These are phyloP conservation scores for Candida albicans DNA, from an alignment of 1,139 yeast species.

Conservation along the genomic window DNA sequence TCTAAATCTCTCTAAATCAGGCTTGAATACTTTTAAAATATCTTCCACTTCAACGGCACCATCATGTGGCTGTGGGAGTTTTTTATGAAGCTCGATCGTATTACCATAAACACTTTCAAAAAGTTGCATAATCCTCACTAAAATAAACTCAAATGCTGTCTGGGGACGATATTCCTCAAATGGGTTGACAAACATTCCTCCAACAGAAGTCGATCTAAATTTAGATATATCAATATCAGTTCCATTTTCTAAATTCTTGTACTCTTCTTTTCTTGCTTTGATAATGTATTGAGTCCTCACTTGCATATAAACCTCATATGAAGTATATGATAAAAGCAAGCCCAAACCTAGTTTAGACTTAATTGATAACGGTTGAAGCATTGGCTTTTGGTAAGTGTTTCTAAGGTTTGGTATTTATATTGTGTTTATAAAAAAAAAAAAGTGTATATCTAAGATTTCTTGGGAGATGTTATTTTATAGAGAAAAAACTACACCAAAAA, in stretches of 20 bases:
- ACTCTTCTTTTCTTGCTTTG: conserved; percentile 47
- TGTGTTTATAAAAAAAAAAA: no score
- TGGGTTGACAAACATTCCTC: conserved; percentile 87
- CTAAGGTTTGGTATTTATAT: conserved; percentile 3
- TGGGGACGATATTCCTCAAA: conserved; percentile 90
- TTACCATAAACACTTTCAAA: conserved; percentile 69
- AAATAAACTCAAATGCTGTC: conserved; percentile 80
- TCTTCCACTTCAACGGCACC: conserved; percentile 48
- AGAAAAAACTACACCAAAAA: neutral
- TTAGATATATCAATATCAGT: conserved; percentile 25
- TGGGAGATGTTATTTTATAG: no score
- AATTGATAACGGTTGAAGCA: conserved; percentile 17
- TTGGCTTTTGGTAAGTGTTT: neutral
- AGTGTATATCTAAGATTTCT: no score
- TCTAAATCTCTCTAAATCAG: conserved; percentile 51
- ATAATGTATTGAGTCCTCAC: conserved; percentile 57
- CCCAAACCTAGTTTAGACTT: conserved; percentile 51
- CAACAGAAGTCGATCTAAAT: conserved; percentile 55
- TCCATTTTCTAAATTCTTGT: conserved; percentile 14
- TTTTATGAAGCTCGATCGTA: conserved; percentile 44
- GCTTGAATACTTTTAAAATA: conserved; percentile 57
- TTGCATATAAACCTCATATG: conserved; percentile 66
- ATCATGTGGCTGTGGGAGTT: conserved; percentile 46
- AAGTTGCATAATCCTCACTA: conserved; percentile 68
- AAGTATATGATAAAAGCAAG: conserved; percentile 60